phyloP scores from a whole-genome alignment of 345 rosid species.

The Eucalyptus curtisii region DNA sequence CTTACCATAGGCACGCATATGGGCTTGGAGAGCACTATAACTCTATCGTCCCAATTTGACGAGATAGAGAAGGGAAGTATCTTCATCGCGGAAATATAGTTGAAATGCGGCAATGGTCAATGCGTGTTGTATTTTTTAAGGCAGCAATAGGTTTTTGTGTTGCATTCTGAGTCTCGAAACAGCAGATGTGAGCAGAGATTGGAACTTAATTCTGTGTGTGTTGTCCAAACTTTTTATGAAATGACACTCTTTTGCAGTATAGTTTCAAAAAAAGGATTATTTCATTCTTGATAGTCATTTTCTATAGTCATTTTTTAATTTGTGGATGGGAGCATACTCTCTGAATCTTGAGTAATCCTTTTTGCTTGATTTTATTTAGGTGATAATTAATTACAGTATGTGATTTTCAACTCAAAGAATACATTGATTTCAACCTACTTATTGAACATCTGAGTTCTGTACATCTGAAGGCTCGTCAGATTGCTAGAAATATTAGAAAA shows the following conservation, averaged over 20 bases:
- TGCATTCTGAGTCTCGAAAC: background rate
- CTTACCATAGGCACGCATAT: conserved; percentile 60
- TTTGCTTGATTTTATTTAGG: background rate
- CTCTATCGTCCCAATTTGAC: conserved; percentile 22
- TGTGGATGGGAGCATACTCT: background rate
- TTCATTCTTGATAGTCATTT: background rate
- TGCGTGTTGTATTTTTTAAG: background rate
- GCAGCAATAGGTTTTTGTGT: background rate
- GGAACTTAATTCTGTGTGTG: background rate
- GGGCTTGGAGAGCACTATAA: conserved; percentile 67
- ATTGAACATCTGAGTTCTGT: background rate
- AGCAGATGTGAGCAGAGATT: background rate
- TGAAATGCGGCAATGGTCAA: background rate
- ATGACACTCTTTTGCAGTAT: background rate
- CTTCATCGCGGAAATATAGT: background rate
- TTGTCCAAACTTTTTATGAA: background rate
- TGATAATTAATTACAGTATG: background rate
- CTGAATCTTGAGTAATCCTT: background rate
- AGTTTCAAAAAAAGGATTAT: background rate
- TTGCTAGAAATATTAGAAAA: background rate
- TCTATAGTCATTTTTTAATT: background rate
- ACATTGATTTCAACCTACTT: background rate
- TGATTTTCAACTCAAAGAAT: background rate
- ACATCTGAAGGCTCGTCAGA: background rate
- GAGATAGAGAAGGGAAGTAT: background rate